A percentile compares a stretch with the other conserved stretches of the same genome.
Evolutionary conservation across 345 rosid genomes (phyloP).

Genomic region (Camelina sativa): DNA sequence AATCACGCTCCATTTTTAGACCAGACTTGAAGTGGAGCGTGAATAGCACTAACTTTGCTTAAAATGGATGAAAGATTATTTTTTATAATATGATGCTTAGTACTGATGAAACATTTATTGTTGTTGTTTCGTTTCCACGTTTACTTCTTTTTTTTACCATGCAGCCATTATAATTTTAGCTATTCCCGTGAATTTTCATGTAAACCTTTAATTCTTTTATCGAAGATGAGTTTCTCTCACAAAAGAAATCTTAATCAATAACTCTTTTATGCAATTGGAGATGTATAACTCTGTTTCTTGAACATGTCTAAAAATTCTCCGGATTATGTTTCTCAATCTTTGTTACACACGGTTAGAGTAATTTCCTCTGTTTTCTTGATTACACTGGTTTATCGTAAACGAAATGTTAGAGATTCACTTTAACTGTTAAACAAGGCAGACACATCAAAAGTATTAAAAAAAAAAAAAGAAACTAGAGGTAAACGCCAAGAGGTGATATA

Average conservation of each 20-base stretch:
- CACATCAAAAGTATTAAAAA: no score
- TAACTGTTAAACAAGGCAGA: background rate
- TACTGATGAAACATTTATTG: slow-evolving; percentile 13
- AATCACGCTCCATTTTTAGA: slow-evolving; percentile 59
- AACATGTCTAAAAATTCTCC: background rate
- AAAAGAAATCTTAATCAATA: background rate
- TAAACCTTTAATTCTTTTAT: background rate
- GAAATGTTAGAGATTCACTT: background rate
- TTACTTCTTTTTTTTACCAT: background rate
- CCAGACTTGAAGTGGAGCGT: slow-evolving; percentile 49
- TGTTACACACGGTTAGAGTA: background rate
- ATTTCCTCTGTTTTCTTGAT: slow-evolving; percentile 5
- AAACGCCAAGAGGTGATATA: slow-evolving; percentile 13
- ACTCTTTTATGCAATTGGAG: slow-evolving; percentile 7
- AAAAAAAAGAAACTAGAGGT: background rate
- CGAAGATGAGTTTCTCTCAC: background rate
- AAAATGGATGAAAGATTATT: slow-evolving; percentile 24
- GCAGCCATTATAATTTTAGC: background rate
- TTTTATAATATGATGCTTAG: slow-evolving; percentile 2
- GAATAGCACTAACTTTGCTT: slow-evolving; percentile 51
- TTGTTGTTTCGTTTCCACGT: background rate
- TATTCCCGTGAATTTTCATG: background rate
- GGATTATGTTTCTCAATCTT: background rate
- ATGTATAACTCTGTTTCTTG: background rate
- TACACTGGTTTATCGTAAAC: no score